These are phyloP conservation scores for Blumeria graminis DNA, from an alignment of 2,329 filamentous ascomycete species.

Conservation along the genomic window DNA sequence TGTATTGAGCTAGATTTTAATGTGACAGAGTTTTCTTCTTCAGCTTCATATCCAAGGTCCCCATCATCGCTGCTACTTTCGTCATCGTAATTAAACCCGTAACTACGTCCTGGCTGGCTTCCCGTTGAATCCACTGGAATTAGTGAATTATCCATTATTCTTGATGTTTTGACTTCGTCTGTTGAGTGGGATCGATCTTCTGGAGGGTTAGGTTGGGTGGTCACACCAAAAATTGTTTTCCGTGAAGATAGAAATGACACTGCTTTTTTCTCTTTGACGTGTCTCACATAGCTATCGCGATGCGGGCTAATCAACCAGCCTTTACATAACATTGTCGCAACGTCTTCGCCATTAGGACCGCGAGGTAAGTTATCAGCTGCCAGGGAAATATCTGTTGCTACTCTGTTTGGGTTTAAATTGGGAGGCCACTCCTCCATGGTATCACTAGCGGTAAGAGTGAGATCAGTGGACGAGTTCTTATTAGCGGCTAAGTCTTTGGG, in stretches of 20 bases:
- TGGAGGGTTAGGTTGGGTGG: background rate
- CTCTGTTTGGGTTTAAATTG: background rate
- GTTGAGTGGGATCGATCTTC: background rate
- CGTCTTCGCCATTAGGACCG: slow-evolving; percentile 1
- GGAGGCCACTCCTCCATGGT: slow-evolving; percentile 1
- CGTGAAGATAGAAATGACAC: no score
- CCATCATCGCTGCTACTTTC: slow-evolving; percentile 1
- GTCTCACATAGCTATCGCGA: background rate
- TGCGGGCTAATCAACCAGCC: slow-evolving; percentile 1
- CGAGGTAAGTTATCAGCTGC: background rate
- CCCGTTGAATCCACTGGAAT: background rate
- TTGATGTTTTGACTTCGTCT: background rate
- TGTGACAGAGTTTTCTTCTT: no score
- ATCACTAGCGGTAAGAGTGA: no score
- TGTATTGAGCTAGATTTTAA: no score
- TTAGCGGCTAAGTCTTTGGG: background rate
- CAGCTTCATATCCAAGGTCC: background rate
- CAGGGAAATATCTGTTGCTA: background rate
- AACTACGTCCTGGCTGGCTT: background rate
- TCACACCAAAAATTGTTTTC: background rate
- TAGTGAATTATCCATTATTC: background rate
- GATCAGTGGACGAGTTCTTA: background rate
- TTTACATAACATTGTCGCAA: slow-evolving; percentile 1
- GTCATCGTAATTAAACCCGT: slow-evolving; percentile 1
- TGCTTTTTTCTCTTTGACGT: background rate